phyloP scores from a whole-genome alignment of 2,329 filamentous ascomycete species.

The Fusarium temperatum region DNA sequence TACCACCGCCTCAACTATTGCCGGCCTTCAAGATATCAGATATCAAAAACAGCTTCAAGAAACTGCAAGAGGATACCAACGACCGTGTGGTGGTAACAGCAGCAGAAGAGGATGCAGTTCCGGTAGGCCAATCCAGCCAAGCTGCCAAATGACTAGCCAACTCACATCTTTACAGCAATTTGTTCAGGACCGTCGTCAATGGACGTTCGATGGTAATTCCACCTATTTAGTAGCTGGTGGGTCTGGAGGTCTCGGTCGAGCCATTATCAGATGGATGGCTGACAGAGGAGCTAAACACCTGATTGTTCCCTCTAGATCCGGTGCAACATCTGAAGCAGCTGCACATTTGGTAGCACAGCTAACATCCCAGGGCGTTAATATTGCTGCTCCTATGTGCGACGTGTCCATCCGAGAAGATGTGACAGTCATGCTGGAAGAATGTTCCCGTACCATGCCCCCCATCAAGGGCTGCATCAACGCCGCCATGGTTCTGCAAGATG shows the following conservation, averaged over 20 bases:
- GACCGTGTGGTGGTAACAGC: not conserved
- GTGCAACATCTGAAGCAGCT: conserved; percentile 31
- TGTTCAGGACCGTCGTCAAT: not conserved
- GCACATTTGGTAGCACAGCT: conserved; percentile 19
- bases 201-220: not conserved
- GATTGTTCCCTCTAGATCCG: conserved; percentile 44
- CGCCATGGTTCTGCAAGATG: conserved; percentile 12
- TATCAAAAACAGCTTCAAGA: not conserved
- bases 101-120: not conserved
- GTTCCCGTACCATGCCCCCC: conserved; percentile 34
- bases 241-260: conserved; percentile 32
- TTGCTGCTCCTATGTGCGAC: not conserved
- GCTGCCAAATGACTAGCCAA: accelerated
- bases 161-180: not conserved
- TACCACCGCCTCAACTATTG: accelerated
- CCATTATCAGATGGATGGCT: conserved; percentile 33
- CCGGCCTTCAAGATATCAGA: not conserved
- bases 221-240: conserved; percentile 37
- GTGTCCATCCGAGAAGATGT: not conserved
- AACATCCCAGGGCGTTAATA: not conserved
- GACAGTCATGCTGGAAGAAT: not conserved
- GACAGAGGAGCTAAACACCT: conserved; percentile 40
- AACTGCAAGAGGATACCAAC: not conserved
- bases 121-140: not conserved
- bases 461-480: conserved; percentile 26